These are phyloP conservation scores for Aspergillus mulundensis DNA, from an alignment of 495 filamentous ascomycete genomes.

Conservation along the genomic window DNA sequence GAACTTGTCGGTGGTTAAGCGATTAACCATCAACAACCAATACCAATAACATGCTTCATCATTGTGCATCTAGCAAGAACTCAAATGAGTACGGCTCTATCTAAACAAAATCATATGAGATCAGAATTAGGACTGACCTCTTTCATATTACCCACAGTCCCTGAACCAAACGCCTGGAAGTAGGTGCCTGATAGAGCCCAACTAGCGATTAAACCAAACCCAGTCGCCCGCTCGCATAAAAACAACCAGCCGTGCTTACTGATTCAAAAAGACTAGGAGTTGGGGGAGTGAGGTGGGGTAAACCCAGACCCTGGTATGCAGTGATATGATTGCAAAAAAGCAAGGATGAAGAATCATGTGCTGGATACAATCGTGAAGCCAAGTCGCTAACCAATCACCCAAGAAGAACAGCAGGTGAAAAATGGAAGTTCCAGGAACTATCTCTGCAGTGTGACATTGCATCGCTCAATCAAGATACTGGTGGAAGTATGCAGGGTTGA, in stretches of 20 bases:
- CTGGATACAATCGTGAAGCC: background rate
- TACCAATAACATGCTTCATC: background rate
- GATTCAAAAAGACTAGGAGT: too few relatives aligned
- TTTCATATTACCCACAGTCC: background rate
- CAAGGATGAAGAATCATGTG: background rate
- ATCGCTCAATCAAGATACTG: slow-evolving; percentile 39
- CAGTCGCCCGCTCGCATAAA: background rate
- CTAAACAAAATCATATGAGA: background rate
- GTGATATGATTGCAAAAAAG: background rate
- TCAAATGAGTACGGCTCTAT: background rate
- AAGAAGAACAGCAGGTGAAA: background rate
- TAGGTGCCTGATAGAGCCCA: slow-evolving; percentile 5
- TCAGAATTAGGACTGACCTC: background rate
- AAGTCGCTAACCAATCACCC: slow-evolving; percentile 9
- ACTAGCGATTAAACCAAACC: background rate
- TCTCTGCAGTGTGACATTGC: background rate
- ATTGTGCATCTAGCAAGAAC: background rate
- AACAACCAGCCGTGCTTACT: slow-evolving; percentile 3
- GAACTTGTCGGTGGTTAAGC: background rate
- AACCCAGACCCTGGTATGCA: background rate
- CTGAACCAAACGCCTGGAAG: background rate
- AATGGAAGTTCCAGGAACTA: background rate
- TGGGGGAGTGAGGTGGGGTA: background rate
- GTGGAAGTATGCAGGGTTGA: slow-evolving; percentile 60
- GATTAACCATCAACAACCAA: background rate